Conservation (phyloP, 2,329 filamentous ascomycete genomes). For the Fusarium beomiforme region DNA sequence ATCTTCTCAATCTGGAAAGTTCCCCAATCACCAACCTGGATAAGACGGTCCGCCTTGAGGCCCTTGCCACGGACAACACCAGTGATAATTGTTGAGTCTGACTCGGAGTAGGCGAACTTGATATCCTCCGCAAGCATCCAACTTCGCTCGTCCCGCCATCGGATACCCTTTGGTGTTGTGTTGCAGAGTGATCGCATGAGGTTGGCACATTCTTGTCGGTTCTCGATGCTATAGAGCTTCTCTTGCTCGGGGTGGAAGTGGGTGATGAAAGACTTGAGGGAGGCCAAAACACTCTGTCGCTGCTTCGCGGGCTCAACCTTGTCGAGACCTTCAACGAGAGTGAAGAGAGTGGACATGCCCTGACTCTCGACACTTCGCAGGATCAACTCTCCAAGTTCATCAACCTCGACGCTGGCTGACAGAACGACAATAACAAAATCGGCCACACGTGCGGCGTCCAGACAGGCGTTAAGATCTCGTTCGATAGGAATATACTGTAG, state of each 20-base stretch:
- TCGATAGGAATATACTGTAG: slow-evolving; percentile 83
- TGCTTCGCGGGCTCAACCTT: slow-evolving; percentile 83
- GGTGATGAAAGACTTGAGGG: slow-evolving; percentile 89
- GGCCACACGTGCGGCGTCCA: slow-evolving; percentile 88
- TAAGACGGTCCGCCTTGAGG: slow-evolving; percentile 87
- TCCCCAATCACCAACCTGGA: slow-evolving; percentile 94
- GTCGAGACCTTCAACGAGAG: slow-evolving; percentile 82
- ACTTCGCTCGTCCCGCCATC: slow-evolving; percentile 93
- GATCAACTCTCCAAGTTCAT: slow-evolving; percentile 84
- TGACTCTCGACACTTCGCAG: slow-evolving; percentile 90
- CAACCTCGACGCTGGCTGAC: slow-evolving; percentile 84
- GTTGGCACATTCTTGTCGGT: slow-evolving; percentile 89
- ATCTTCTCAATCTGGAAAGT: slow-evolving; percentile 94
- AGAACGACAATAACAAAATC: slow-evolving; percentile 92
- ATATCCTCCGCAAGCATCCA: slow-evolving; percentile 94
- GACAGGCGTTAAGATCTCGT: slow-evolving; percentile 77
- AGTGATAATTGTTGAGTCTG: slow-evolving; percentile 77
- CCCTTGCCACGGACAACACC: slow-evolving; percentile 87
- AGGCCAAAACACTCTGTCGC: slow-evolving; percentile 78
- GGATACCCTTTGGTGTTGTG: slow-evolving; percentile 90
- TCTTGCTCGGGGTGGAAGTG: slow-evolving; percentile 95
- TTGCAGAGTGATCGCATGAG: slow-evolving; percentile 91
- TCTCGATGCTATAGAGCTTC: slow-evolving; percentile 89
- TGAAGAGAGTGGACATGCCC: slow-evolving; percentile 92
- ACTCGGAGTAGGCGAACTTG: slow-evolving; percentile 70